Evolutionary conservation across 2,329 filamentous ascomycete genomes (phyloP).

Genomic region (Botrytis byssoidea): DNA sequence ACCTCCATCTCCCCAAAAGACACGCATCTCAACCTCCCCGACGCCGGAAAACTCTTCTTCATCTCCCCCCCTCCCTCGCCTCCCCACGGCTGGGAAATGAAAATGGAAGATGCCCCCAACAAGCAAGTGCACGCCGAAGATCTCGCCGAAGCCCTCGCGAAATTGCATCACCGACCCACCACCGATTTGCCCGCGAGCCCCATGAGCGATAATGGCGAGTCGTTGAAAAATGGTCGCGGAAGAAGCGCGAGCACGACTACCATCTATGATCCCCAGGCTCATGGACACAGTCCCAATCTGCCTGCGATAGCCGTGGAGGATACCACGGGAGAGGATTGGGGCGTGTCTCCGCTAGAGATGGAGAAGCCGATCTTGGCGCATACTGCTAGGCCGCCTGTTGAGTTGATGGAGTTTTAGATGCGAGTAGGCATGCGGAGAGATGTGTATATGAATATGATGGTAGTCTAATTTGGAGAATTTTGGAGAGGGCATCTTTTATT

Average conservation of each 20-base stretch:
- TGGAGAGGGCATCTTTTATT: neutral
- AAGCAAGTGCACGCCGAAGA: conserved; percentile 69
- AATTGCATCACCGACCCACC: conserved; percentile 50
- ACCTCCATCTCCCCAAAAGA: conserved; percentile 56
- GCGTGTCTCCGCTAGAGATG: conserved; percentile 45
- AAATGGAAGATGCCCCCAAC: conserved; percentile 67
- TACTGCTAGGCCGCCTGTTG: conserved; percentile 62
- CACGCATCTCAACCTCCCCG: conserved; percentile 63
- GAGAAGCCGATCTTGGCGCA: conserved; percentile 53
- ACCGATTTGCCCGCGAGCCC: conserved; percentile 45
- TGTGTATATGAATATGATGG: conserved; percentile 18
- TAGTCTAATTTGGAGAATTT: neutral
- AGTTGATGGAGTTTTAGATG: conserved; percentile 51
- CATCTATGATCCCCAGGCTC: conserved; percentile 61
- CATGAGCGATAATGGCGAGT: conserved; percentile 40
- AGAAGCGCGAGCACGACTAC: conserved; percentile 64
- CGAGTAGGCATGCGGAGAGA: too few species aligned
- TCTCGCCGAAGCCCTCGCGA: conserved; percentile 63
- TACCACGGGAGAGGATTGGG: conserved; percentile 52
- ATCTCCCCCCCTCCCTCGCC: conserved; percentile 68
- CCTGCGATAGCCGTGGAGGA: conserved; percentile 68
- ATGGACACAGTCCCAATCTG: conserved; percentile 54
- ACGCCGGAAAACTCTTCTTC: conserved; percentile 71
- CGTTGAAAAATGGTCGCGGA: conserved; percentile 33
- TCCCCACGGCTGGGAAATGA: conserved; percentile 67